Evolutionary conservation across 106 monocot species (phyloP), one percentile per base, ranked within the genome.

Genomic region (Gastrodia elata): DNA sequence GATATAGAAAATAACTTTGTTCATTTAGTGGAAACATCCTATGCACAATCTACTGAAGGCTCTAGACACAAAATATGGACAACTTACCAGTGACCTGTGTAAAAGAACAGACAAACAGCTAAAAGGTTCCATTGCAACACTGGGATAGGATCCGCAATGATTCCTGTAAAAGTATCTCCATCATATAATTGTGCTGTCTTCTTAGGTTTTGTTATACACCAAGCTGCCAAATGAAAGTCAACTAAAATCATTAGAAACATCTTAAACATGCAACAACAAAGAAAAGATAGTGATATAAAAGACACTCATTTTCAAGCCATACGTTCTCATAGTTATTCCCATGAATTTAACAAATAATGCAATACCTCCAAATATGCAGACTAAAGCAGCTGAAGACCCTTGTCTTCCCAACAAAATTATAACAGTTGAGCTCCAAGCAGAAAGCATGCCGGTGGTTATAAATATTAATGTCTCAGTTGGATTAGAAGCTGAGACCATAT

Each of bases 31-130:
- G 1, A 44, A 11, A 44, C 43, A 44, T 44, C 15, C 43, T 44
- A 44, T 11, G 43, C 8, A 44, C 15, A 11, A 44, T 4, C 41
- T 42, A 6, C 4, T 42, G 41, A 42, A 52, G 52, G 18, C 1
- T 16, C 14, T 5, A 10, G 13, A 1, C 2, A 33, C 65, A 35
- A 57, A 75, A 27, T 15, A 35, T 15, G 65, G 6, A 65, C 9
- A 82, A 34, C 73, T 65, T 80, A 97, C 97, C 92, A 93, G 67
- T 97, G 97, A 46, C 97, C 92, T 16, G 92, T 88, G 65, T 86
- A 87, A 75, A 83, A 97, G 77, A 93, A 97, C 48, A 97, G 68
- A 80, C 92, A 97, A 26, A 85, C 80, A 61, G 90, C 86, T 27
- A 93, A 74, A 70, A 97, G 83, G 71, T 77, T 93, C 97, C 97